Evolutionary conservation across 1,284 basidiomycete species (phyloP).

Genomic region (Nidula niveotomentosa): DNA sequence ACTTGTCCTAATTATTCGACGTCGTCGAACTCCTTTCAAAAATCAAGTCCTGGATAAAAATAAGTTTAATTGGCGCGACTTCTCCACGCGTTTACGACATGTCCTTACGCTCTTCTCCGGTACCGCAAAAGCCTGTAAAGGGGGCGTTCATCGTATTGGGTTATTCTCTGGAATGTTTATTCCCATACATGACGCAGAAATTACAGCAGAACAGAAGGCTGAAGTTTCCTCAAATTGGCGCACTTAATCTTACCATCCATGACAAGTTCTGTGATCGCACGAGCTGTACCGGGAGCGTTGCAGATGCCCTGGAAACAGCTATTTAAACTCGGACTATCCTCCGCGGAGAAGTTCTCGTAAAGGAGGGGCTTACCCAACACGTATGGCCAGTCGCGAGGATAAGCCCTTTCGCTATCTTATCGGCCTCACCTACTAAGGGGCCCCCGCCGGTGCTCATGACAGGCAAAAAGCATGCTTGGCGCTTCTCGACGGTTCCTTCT

Average conservation of each 20-base stretch:
- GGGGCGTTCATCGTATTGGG: too few relatives aligned
- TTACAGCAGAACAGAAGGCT: conserved; percentile 40
- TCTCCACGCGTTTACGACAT: too few relatives aligned
- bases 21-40: too few relatives aligned
- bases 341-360: neutral
- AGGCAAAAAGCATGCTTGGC: conserved; percentile 74
- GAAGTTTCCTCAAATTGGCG: conserved; percentile 45
- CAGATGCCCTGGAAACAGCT: conserved; percentile 55
- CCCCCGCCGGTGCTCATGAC: conserved; percentile 48
- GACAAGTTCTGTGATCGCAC: conserved; percentile 55
- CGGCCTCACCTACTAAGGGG: conserved; percentile 61
- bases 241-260: conserved; percentile 55
- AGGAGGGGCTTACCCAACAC: conserved; percentile 50
- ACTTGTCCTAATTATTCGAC: too few relatives aligned
- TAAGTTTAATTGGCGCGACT: too few relatives aligned
- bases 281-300: conserved; percentile 71
- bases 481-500: conserved; percentile 45
- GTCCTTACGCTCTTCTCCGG: too few relatives aligned
- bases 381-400: conserved; percentile 69
- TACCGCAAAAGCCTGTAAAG: too few relatives aligned
- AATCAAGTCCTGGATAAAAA: too few relatives aligned
- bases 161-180: too few relatives aligned
- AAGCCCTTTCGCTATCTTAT: conserved; percentile 47
- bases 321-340: neutral
- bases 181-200: neutral